Percentiles rank a stretch among this genome's conserved stretches.
Conservation (phyloP, 2,329 filamentous ascomycete genomes). For the Chaetothyriales sp. region DNA sequence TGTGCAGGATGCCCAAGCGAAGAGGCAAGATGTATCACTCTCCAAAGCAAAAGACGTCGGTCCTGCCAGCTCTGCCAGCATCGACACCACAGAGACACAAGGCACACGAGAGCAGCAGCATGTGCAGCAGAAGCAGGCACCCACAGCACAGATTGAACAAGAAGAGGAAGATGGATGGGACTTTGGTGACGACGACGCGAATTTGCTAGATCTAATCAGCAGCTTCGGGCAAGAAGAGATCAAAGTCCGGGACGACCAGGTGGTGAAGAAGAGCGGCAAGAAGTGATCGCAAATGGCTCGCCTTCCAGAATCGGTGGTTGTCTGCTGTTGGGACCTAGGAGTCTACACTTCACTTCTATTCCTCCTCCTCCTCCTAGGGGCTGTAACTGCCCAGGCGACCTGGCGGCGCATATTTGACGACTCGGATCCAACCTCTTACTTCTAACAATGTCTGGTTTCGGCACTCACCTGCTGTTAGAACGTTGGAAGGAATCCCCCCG, state of each 20-base stretch:
- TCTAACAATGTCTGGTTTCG: neutral
- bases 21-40: neutral
- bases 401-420: neutral
- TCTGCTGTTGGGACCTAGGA: neutral
- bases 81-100: neutral
- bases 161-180: constrained; percentile 14
- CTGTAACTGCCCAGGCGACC: neutral
- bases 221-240: constrained; percentile 31
- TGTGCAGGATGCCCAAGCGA: neutral
- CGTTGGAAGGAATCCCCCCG: neutral
- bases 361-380: neutral
- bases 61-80: neutral
- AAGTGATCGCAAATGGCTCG: constrained; percentile 4
- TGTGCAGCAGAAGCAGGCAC: constrained; percentile 20
- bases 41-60: neutral
- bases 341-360: neutral
- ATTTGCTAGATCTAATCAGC: constrained; percentile 45
- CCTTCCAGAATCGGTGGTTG: neutral
- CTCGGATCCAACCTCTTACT: neutral
- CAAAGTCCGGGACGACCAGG: constrained; percentile 19
- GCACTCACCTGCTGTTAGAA: neutral
- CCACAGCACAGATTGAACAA: constrained; percentile 13
- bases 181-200: constrained; percentile 37
- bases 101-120: constrained; percentile 1
- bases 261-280: constrained; percentile 17